These are phyloP conservation scores for Alternaria angustiovoidea DNA, from an alignment of 2,329 filamentous ascomycete species.

Conservation along the genomic window DNA sequence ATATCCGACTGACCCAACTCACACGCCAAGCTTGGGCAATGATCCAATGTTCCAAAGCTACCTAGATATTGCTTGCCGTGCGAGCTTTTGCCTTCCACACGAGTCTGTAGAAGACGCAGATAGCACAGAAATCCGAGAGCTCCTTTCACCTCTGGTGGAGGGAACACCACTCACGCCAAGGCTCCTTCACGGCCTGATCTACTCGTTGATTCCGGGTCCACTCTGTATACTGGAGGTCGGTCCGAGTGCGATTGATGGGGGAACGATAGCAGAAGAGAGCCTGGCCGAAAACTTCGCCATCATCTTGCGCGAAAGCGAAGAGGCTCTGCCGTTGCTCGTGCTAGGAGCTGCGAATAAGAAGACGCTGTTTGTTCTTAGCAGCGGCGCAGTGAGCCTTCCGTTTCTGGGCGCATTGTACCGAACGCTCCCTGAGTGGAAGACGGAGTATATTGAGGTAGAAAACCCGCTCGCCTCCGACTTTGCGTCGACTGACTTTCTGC, in stretches of 20 bases:
- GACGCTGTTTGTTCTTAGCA: constrained; percentile 1
- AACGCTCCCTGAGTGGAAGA: constrained; percentile 2
- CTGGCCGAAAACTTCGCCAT: not conserved
- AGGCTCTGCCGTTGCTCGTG: not conserved
- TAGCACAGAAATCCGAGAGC: not conserved
- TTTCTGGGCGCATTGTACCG: not conserved
- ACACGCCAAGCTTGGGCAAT: not conserved
- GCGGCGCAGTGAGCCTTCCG: not conserved
- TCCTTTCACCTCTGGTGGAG: constrained; percentile 6
- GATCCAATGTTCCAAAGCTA: constrained; percentile 3
- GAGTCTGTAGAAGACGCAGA: constrained; percentile 5
- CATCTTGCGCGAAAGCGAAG: not conserved
- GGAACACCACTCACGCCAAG: constrained; percentile 3
- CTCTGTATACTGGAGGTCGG: constrained; percentile 2
- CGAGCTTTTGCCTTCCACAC: constrained; percentile 5
- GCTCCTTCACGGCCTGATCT: constrained; percentile 1
- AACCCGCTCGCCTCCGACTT: too few species aligned
- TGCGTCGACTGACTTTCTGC: not conserved
- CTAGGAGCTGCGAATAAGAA: not conserved
- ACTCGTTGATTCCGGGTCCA: not conserved
- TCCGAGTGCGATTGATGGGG: not conserved
- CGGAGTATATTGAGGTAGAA: not conserved
- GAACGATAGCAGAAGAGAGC: not conserved
- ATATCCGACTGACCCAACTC: not conserved
- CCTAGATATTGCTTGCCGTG: constrained; percentile 4